Evolutionary conservation across 2,329 filamentous ascomycete genomes (phyloP).

Genomic region (Fusarium multiceps): DNA sequence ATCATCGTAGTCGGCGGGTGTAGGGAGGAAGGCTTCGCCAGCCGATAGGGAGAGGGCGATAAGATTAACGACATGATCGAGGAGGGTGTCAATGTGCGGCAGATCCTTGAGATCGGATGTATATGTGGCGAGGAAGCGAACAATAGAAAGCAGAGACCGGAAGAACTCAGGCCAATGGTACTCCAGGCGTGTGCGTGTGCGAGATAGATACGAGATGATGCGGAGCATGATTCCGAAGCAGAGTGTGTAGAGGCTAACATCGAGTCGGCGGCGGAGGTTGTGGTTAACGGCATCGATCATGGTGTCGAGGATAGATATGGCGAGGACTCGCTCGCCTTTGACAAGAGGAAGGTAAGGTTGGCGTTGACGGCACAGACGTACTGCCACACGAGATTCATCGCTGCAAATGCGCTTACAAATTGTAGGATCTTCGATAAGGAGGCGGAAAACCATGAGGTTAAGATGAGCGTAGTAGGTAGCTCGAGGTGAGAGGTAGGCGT

Average conservation of each 20-base stretch:
- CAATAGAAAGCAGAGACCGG: constrained; percentile 85
- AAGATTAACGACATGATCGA: constrained; percentile 83
- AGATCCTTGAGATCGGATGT: constrained; percentile 78
- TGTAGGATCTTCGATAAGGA: constrained; percentile 85
- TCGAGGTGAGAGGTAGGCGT: constrained; percentile 85
- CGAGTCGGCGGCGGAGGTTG: constrained; percentile 86
- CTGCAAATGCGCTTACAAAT: constrained; percentile 87
- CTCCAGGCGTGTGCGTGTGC: constrained; percentile 80
- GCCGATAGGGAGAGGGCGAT: constrained; percentile 85
- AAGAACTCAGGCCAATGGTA: constrained; percentile 99
- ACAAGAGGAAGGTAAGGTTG: constrained; percentile 85
- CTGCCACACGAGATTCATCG: constrained; percentile 76
- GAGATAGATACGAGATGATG: constrained; percentile 84
- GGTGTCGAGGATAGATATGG: constrained; percentile 82
- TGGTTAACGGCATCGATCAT: constrained; percentile 94
- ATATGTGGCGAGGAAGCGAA: constrained; percentile 92
- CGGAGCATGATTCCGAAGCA: constrained; percentile 85
- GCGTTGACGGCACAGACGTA: constrained; percentile 89
- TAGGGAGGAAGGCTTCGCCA: constrained; percentile 91
- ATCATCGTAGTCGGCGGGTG: constrained; percentile 90
- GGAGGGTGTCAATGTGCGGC: constrained; percentile 76
- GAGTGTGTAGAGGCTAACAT: constrained; percentile 85
- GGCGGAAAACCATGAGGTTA: constrained; percentile 84
- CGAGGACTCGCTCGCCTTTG: constrained; percentile 76
- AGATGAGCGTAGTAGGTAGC: constrained; percentile 86